A percentile compares a stretch with the other conserved stretches of the same genome.
Evolutionary conservation across 2,329 filamentous ascomycete genomes (phyloP).

Genomic region (Paramyrothecium roridum): DNA sequence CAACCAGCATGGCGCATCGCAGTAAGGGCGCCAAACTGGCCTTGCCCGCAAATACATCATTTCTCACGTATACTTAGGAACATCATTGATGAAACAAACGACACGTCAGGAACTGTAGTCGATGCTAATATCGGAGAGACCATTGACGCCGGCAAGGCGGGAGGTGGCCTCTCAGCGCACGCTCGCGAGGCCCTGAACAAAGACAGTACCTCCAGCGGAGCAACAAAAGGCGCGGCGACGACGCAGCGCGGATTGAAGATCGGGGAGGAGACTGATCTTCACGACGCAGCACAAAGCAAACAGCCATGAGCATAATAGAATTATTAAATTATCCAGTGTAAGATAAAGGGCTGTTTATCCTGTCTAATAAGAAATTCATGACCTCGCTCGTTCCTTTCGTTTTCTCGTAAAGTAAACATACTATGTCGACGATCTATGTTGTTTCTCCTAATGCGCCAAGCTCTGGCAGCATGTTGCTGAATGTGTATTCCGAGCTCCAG

Average conservation of each 20-base stretch:
- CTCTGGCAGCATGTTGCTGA: not conserved
- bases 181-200: conserved; percentile 7
- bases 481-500: not conserved
- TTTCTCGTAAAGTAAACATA: too few relatives aligned
- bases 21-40: conserved; percentile 3
- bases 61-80: conserved; percentile 2
- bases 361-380: too few relatives aligned
- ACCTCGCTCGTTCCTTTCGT: too few relatives aligned
- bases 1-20: conserved; percentile 6
- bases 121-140: conserved; percentile 6
- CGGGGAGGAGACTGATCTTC: conserved; percentile 4
- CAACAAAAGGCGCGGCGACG: not conserved
- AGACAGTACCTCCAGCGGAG: not conserved
- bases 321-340: not conserved
- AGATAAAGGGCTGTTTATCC: not conserved
- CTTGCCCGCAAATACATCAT: too few relatives aligned
- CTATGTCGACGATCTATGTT: not conserved
- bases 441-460: not conserved
- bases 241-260: conserved; percentile 3
- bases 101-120: conserved; percentile 1
- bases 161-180: conserved; percentile 1
- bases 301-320: conserved; percentile 3
- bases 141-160: conserved; percentile 4
- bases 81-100: conserved; percentile 9
- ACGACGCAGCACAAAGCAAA: conserved; percentile 6